phyloP scores from a whole-genome alignment of 1,139 yeast genomes.

The Blastobotrys petasosporus region DNA sequence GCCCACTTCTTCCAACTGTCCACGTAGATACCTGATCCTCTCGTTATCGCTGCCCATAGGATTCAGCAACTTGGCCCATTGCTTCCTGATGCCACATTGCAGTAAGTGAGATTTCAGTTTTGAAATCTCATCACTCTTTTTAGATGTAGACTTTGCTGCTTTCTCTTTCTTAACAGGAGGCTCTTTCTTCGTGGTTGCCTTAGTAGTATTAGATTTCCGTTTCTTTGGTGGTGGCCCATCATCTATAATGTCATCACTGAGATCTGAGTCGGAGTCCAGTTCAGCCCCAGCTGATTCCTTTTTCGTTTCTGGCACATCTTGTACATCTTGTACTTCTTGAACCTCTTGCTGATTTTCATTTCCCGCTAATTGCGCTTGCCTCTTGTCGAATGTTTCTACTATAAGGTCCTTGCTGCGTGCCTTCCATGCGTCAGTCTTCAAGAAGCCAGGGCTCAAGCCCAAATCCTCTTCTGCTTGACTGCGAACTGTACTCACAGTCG shows the following conservation, averaged over 20 bases:
- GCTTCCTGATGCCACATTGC: slow-evolving; percentile 28
- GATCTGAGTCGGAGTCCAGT: slow-evolving; percentile 7
- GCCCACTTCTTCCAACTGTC: slow-evolving; percentile 23
- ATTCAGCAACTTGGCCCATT: slow-evolving; percentile 23
- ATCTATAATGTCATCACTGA: slow-evolving; percentile 14
- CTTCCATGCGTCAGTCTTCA: slow-evolving; percentile 20
- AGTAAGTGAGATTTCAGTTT: slow-evolving; percentile 24
- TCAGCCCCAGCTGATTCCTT: slow-evolving; percentile 9
- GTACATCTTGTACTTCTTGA: background rate
- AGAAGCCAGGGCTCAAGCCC: slow-evolving; percentile 19
- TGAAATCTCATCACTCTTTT: slow-evolving; percentile 19
- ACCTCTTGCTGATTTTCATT: slow-evolving; percentile 7
- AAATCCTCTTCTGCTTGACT: slow-evolving; percentile 17
- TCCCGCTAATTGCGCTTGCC: background rate
- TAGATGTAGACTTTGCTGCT: slow-evolving; percentile 9
- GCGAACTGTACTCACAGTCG: slow-evolving; percentile 21
- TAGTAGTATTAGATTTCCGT: slow-evolving; percentile 1
- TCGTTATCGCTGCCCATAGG: slow-evolving; percentile 21
- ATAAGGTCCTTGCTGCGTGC: slow-evolving; percentile 17
- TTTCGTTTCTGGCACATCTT: slow-evolving; percentile 7
- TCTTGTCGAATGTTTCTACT: slow-evolving; percentile 14
- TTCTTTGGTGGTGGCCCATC: slow-evolving; percentile 12
- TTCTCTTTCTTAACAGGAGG: slow-evolving; percentile 4
- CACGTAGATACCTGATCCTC: slow-evolving; percentile 20
- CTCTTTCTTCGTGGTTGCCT: slow-evolving; percentile 9